These are phyloP conservation scores for Dacryopinax primogenitus DNA, from an alignment of 768 basidiomycete species.

Conservation along the genomic window DNA sequence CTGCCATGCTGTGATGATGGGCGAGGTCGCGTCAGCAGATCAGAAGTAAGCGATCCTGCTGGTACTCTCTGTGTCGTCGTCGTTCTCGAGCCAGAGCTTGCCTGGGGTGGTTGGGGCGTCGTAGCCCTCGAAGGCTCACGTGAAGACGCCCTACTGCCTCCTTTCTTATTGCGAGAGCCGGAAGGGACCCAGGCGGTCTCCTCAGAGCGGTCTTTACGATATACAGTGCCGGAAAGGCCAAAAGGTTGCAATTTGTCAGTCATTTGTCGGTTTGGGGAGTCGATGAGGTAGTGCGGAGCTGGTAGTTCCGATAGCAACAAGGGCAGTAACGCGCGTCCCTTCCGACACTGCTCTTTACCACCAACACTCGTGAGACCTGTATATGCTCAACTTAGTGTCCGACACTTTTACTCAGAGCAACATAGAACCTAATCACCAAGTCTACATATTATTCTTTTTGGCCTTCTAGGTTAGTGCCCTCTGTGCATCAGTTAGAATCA, in stretches of 20 bases:
- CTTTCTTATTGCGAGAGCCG: not conserved
- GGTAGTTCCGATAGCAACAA: too few species aligned
- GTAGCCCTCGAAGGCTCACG: not conserved
- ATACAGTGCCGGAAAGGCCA: not conserved
- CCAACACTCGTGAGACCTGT: too few species aligned
- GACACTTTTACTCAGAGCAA: too few species aligned
- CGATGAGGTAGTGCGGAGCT: too few species aligned
- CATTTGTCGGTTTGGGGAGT: too few species aligned
- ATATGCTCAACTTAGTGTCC: too few species aligned
- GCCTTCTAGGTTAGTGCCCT: too few species aligned
- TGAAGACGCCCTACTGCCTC: not conserved
- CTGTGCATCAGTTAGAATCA: too few species aligned
- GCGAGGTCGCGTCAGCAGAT: not conserved
- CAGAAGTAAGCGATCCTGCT: not conserved
- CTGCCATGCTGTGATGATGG: not conserved
- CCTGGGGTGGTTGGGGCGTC: not conserved
- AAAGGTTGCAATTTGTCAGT: not conserved
- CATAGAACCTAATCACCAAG: too few species aligned
- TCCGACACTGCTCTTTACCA: too few species aligned
- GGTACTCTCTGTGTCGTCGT: not conserved
- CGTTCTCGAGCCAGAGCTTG: not conserved
- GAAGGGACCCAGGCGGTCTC: not conserved
- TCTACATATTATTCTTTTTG: too few species aligned
- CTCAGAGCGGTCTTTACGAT: slow-evolving; percentile 3
- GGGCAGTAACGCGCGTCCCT: too few species aligned